Evolutionary conservation across 192 early-diverging fungal genomes (phyloP), one percentile per base, ranked within the genome.

Genomic region (Podila horticola): DNA sequence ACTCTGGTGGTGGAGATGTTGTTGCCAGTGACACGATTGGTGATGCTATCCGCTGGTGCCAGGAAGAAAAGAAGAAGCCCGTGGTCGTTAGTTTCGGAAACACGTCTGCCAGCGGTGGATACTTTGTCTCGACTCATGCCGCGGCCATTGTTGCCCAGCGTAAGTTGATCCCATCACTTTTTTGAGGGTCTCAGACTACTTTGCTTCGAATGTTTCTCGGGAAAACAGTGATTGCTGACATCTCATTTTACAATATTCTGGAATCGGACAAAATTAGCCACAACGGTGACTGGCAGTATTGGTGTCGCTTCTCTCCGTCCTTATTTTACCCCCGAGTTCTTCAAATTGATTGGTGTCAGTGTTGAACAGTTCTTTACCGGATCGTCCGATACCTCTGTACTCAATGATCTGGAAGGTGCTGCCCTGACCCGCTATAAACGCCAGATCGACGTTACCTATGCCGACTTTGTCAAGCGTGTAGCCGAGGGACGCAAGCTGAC

Each of bases 251-350:
- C 15, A 45, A 45, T 45, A 1, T 45, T 45, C 12, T 17, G 12
- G 41, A 4, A 45, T 17, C 19, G 12, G 1, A 20, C 24, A 52
- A 26, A 34, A 10, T 50, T 72, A 81, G 77, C 92, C 2, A 86
- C 84, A 5, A 93, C 92, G 4, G 82, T 94, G 8, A 94, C 93
- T 7, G 93, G 93, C 48, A 90, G 90, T 41, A 94, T 94, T 61
- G 93, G 93, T 30, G 92, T 94, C 1, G 92, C 91, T 0, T 59
- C 88, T 0, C 59, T 88, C 58, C 65, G 86, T 29, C 92, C 92
- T 2, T 75, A 83, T 28, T 67, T 93, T 55, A 87, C 91, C 3
- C 63, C 65, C 12, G 85, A 89, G 81, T 75, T 90, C 57, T 86
- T 92, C 61, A 89, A 90, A 64, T 65, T 82, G 41, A 55, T 89